Conservation (phyloP, 2,329 filamentous ascomycete species). For the Ophiostoma sp. region DNA sequence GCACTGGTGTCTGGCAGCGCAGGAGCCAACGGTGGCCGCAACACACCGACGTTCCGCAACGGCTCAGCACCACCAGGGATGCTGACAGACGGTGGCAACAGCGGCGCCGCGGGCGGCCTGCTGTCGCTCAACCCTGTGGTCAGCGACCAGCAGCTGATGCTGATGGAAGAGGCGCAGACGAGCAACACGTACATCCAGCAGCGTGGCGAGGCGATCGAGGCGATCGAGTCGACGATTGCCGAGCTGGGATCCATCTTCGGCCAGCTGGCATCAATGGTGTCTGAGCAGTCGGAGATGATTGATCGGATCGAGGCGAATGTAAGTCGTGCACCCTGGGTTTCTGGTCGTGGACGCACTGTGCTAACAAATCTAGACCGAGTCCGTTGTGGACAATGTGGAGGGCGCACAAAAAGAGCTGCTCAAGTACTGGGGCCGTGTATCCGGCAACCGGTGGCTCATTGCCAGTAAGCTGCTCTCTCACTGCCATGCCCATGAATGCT, state of each 20-base stretch:
- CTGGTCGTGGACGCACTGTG: too few relatives aligned
- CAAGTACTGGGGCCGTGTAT: slow-evolving; percentile 94
- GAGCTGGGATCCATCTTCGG: slow-evolving; percentile 62
- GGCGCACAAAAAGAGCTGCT: slow-evolving; percentile 90
- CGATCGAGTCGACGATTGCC: slow-evolving; percentile 90
- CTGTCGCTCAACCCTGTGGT: slow-evolving; percentile 77
- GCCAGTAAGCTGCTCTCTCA: slow-evolving; percentile 44
- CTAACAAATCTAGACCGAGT: slow-evolving; percentile 57
- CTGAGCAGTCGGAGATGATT: slow-evolving; percentile 96
- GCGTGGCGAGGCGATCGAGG: slow-evolving; percentile 90
- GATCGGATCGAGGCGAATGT: slow-evolving; percentile 30
- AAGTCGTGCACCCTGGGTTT: slow-evolving; percentile 8
- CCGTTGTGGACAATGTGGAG: slow-evolving; percentile 97
- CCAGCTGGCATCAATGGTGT: slow-evolving; percentile 89
- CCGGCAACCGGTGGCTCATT: slow-evolving; percentile 91
- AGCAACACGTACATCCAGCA: slow-evolving; percentile 88
- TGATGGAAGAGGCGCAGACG: slow-evolving; percentile 88
- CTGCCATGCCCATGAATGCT: neutral
- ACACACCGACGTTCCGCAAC: slow-evolving; percentile 24
- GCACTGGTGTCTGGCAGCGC: slow-evolving; percentile 3
- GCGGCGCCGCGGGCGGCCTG: slow-evolving; percentile 58
- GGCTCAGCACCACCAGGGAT: slow-evolving; percentile 22
- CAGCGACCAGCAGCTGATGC: slow-evolving; percentile 73
- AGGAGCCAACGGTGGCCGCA: slow-evolving; percentile 21
- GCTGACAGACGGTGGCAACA: slow-evolving; percentile 8